Evolutionary conservation across 306 rosid genomes (phyloP).

Genomic region (Sophora flavescens): DNA sequence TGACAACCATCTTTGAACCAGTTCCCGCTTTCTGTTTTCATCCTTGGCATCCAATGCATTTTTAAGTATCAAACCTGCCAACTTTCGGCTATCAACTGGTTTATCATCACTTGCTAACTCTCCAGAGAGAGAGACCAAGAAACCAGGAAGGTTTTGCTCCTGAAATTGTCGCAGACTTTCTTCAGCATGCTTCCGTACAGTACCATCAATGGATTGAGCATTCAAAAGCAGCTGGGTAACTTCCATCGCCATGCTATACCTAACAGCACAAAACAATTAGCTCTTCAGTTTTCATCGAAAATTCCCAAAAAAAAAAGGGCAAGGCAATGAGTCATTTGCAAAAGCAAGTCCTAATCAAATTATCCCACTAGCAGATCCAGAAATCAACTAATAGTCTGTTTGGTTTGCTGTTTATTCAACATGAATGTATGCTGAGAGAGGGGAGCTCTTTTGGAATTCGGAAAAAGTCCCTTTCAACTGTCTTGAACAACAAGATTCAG

Average conservation of each 20-base stretch:
- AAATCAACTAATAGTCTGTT: not conserved
- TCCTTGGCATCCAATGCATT: conserved; percentile 94
- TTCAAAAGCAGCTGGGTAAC: conserved; percentile 82
- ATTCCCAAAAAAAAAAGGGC: not conserved
- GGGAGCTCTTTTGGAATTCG: too few relatives aligned
- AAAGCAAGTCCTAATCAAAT: conserved; percentile 28
- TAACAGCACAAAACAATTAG: conserved; percentile 43
- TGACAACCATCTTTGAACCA: conserved; percentile 84
- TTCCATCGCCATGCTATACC: conserved; percentile 73
- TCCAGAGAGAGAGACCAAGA: conserved; percentile 79
- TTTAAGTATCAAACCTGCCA: conserved; percentile 89
- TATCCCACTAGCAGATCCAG: conserved; percentile 34
- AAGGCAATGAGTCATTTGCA: not conserved
- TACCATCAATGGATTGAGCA: conserved; percentile 89
- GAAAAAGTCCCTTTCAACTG: too few relatives aligned
- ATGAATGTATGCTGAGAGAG: too few relatives aligned
- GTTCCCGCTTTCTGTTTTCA: conserved; percentile 78
- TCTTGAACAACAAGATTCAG: too few relatives aligned
- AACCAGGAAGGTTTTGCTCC: conserved; percentile 90
- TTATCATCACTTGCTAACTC: conserved; percentile 85
- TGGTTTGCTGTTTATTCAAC: too few relatives aligned
- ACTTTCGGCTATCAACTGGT: conserved; percentile 88
- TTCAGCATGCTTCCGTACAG: conserved; percentile 82
- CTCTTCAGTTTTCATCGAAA: conserved; percentile 4
- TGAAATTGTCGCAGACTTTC: conserved; percentile 85